Evolutionary conservation across 2,329 filamentous ascomycete genomes (phyloP).

Genomic region (Seiridium unicorne): DNA sequence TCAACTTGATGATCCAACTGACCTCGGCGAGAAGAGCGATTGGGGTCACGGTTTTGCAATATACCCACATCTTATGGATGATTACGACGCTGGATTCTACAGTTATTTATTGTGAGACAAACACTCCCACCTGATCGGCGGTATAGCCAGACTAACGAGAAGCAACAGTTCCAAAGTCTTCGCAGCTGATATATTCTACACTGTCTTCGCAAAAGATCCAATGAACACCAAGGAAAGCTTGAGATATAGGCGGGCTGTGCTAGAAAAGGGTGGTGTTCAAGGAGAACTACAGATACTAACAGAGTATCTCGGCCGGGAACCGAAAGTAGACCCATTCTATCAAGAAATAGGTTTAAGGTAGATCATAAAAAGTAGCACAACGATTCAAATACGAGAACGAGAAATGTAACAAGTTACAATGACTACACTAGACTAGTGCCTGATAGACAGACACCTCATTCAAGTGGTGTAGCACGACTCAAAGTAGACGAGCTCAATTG

Average conservation of each 20-base stretch:
- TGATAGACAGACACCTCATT: too few species aligned
- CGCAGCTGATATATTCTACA: neutral
- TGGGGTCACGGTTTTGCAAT: neutral
- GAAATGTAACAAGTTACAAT: neutral
- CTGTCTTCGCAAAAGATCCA: neutral
- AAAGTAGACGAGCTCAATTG: too few species aligned
- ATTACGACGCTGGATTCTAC: neutral
- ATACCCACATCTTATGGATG: neutral
- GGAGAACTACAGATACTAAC: neutral
- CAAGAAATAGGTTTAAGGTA: neutral
- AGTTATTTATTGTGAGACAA: neutral
- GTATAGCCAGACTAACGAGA: neutral
- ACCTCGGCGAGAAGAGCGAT: neutral
- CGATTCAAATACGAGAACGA: neutral
- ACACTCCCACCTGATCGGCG: neutral
- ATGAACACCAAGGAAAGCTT: neutral
- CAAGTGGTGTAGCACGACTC: too few species aligned
- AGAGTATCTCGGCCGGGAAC: neutral
- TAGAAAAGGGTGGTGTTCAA: neutral
- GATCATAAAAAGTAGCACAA: neutral
- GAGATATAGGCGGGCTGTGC: neutral
- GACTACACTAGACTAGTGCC: too few species aligned
- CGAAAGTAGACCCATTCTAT: neutral
- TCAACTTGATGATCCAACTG: neutral
- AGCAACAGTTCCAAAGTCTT: neutral